Evolutionary conservation across 768 basidiomycete species (phyloP), one percentile per base, ranked within the genome.

Genomic region (Leccinum ochraceum): DNA sequence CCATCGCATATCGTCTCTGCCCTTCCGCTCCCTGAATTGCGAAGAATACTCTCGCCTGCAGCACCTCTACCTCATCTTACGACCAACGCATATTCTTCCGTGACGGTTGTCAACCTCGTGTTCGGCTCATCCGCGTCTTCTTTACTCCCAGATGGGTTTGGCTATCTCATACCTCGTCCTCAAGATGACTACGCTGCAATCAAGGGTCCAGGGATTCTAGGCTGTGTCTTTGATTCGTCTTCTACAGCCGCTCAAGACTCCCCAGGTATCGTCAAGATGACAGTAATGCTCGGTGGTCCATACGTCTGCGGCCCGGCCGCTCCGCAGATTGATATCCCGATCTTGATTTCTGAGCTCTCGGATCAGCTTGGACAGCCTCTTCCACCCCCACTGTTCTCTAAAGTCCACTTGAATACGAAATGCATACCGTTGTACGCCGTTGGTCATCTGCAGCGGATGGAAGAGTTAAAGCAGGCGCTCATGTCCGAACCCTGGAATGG

Each of bases 231-330:
- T 75, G 96, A 98, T 72, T 92, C 91, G 0, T 88, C 86, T 55
- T 82, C 90, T 8, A 79, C 94, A 44, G 78, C 83, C 1, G 80
- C 75, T 6, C 88, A 94, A 63, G 85, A 87, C 63, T 60, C 61
- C 36, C 65, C 68, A 1, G 67, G 75, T 17, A 77, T 88, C 62
- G 87, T 88, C 28, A 97, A 96, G 71, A 70, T 95, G 65, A 95
- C 95, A 0, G 82, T 94, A 49, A 95, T 99, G 93, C 75, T 94
- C 24, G 94, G 95, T 20, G 94, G 94, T 0, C 89, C 93, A 1
- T 86, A 92, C 66, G 64, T 56, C 28, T 58, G 48, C 28, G 57
- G 57, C 62, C 54, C 53, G 2, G 51, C 24, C 53, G 30, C 63
- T 20, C 57, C 67, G 59, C 67, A 60, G 53, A 49, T 77, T 56